Percentiles rank a stretch among this genome's conserved stretches.
Evolutionary conservation across 805 yeast genomes (phyloP).

Genomic region (Spathaspora boniae): DNA sequence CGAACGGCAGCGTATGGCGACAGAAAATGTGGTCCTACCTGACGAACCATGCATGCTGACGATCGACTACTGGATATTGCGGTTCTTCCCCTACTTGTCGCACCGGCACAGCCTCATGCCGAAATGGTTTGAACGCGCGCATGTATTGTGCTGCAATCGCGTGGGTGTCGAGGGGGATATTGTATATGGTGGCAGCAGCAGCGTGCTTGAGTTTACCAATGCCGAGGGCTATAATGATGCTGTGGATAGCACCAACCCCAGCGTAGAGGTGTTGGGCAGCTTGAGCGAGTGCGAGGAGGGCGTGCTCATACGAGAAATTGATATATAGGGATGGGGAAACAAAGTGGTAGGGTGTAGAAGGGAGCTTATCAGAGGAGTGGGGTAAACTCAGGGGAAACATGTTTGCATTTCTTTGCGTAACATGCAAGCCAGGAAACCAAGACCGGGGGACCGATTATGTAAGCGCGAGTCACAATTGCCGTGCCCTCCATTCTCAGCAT

Average conservation of each 20-base stretch:
- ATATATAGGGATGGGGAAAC: slow-evolving; percentile 26
- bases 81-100: slow-evolving; percentile 62
- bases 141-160: slow-evolving; percentile 63
- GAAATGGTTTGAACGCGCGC: slow-evolving; percentile 18
- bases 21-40: not conserved
- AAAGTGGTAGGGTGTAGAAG: too few species aligned
- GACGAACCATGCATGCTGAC: slow-evolving; percentile 44
- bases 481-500: too few species aligned
- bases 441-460: too few species aligned
- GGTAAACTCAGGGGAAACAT: too few species aligned
- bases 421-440: too few species aligned
- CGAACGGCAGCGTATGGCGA: slow-evolving; percentile 4
- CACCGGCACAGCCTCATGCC: slow-evolving; percentile 27
- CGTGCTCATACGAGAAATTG: slow-evolving; percentile 56
- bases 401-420: too few species aligned
- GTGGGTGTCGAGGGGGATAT: slow-evolving; percentile 72
- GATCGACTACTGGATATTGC: slow-evolving; percentile 68
- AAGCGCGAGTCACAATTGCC: too few species aligned
- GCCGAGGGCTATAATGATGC: slow-evolving; percentile 18
- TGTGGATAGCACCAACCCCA: slow-evolving; percentile 42
- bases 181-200: slow-evolving; percentile 63
- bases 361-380: too few species aligned
- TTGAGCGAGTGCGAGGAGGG: slow-evolving; percentile 68
- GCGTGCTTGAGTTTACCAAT: slow-evolving; percentile 49
- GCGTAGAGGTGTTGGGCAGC: slow-evolving; percentile 53